phyloP scores from a whole-genome alignment of 306 rosid genomes.

The Hippophae rhamnoides region DNA sequence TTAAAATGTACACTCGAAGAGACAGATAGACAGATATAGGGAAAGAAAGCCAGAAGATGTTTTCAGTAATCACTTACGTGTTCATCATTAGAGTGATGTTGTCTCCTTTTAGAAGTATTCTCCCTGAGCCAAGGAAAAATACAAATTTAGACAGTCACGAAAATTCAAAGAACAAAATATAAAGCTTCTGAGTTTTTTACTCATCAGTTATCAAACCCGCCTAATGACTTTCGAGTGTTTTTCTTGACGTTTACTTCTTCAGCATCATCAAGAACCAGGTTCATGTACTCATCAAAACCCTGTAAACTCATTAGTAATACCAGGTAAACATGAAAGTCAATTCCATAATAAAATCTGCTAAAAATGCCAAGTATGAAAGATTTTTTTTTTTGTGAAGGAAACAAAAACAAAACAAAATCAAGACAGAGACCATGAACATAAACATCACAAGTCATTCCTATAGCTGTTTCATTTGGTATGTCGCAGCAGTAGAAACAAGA shows the following conservation, averaged over 20 bases:
- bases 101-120: slow-evolving; percentile 87
- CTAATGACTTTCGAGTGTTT: slow-evolving; percentile 60
- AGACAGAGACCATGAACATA: too few relatives aligned
- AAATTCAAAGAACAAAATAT: not conserved
- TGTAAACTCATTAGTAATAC: slow-evolving; percentile 9
- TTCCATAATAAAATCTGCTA: not conserved
- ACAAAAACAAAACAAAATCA: too few relatives aligned
- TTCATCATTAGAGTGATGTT: slow-evolving; percentile 86
- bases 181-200: not conserved
- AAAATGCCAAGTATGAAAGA: not conserved
- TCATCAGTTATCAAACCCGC: slow-evolving; percentile 17
- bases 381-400: too few relatives aligned
- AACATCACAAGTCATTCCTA: too few relatives aligned
- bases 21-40: not conserved
- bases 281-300: slow-evolving; percentile 78
- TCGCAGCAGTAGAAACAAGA: too few relatives aligned
- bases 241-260: slow-evolving; percentile 77
- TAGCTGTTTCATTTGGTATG: too few relatives aligned
- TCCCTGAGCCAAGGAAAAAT: slow-evolving; percentile 33
- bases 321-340: not conserved
- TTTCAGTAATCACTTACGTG: slow-evolving; percentile 38
- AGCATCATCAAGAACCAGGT: slow-evolving; percentile 55
- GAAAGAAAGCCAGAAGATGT: slow-evolving; percentile 2
- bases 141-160: slow-evolving; percentile 10
- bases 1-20: not conserved